Base-by-base conservation (phyloP, 2,329 filamentous ascomycete species). In the Ramularia endophylla region DNA sequence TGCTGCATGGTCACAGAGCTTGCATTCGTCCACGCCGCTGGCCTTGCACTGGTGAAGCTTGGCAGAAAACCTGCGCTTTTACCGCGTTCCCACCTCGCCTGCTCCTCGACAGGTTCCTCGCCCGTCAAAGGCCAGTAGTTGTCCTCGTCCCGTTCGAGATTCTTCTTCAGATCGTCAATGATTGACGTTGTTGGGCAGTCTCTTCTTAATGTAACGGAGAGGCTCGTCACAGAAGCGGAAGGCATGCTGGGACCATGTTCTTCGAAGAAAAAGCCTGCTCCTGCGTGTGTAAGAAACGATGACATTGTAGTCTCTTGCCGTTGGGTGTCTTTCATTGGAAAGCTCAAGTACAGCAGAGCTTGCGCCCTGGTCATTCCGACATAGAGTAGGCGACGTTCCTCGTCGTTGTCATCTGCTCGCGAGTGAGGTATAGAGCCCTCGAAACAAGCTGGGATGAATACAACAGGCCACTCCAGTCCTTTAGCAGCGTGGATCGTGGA, bases 401-500 rank as follows among this genome's bases (percentile, higher is more conserved):
- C 90, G 42, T 90, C 83, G 3, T 75, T 72, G 58, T 97, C 87
- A 33, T 95, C 89, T 1, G 88, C 78, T 52, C 89, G 77, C 2
- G 82, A 83, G 61, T 97, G 90, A 4, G 90, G 90, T 44, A 97
- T 94, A 2, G 84, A 90, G 1, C 90, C 92, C 34, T 88, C 80
- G 59, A 94, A 95, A 18, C 87, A 83, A 1, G 85, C 86, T 5
- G 92, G 89, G 12, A 97, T 81, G 61, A 97, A 97, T 1, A 97
- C 87, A 1, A 95, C 75, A 0, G 90, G 90, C 92, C 92, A 98
- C 62, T 98, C 90, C 1, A 98, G 72, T 3, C 90, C 90, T 64
- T 98, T 98, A 2, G 90, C 87, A 0, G 89, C 88, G 60, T 98
- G 90, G 8, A 98, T 95, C 0, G 90, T 98, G 5, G 88, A 95